phyloP scores from a whole-genome alignment of 306 rosid genomes.

The Elaeagnus macrophylla region DNA sequence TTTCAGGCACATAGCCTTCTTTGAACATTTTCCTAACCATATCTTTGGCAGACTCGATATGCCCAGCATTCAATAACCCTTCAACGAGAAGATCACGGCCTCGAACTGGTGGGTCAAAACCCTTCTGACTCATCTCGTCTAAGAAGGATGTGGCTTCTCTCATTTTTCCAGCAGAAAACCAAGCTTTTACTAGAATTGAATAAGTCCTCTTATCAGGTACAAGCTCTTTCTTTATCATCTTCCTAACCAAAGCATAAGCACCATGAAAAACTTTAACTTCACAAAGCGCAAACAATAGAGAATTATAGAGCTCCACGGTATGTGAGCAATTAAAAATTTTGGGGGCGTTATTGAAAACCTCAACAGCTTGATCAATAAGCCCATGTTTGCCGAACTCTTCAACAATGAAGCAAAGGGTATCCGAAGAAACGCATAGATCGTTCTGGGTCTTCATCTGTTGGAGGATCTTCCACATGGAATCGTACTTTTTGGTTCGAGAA shows the following conservation, averaged over 20 bases:
- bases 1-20: conserved; percentile 53
- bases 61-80: conserved; percentile 66
- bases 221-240: conserved; percentile 54
- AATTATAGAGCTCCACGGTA: conserved; percentile 41
- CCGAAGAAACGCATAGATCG: conserved; percentile 45
- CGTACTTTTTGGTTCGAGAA: conserved; percentile 51
- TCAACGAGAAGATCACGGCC: conserved; percentile 71
- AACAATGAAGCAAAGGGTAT: too few relatives aligned
- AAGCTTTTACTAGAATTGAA: too few relatives aligned
- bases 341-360: conserved; percentile 52
- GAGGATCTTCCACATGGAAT: conserved; percentile 76
- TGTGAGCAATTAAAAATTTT: conserved; percentile 42
- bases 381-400: conserved; percentile 70
- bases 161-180: conserved; percentile 81
- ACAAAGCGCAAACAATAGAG: conserved; percentile 67
- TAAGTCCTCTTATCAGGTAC: conserved; percentile 54
- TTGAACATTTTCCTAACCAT: conserved; percentile 70
- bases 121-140: conserved; percentile 68
- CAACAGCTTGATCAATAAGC: conserved; percentile 58
- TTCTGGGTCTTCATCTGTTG: conserved; percentile 42
- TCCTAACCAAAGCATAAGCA: conserved; percentile 68
- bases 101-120: conserved; percentile 78
- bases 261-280: conserved; percentile 60
- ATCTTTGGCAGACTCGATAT: conserved; percentile 59
- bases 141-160: conserved; percentile 62